These are phyloP conservation scores for Adansonia grandidieri DNA, from an alignment of 441 rosid species.

Conservation along the genomic window DNA sequence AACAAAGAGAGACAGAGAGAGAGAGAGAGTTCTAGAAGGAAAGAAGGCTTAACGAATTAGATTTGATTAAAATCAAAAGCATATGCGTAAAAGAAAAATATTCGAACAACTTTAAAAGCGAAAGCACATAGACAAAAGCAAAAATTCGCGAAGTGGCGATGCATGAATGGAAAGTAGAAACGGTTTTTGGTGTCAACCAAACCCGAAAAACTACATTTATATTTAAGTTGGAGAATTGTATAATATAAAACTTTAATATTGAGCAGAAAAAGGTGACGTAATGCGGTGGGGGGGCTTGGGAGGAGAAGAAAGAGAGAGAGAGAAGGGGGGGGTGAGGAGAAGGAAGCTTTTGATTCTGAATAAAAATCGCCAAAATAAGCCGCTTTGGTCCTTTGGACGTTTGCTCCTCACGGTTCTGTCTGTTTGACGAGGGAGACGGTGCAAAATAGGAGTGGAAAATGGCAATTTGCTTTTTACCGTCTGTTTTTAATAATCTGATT, in stretches of 20 bases:
- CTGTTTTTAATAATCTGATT: too few relatives aligned
- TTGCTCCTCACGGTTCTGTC: background rate
- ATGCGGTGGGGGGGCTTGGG: background rate
- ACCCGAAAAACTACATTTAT: background rate
- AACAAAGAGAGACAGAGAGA: conserved; percentile 11
- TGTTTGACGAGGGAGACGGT: background rate
- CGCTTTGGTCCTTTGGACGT: background rate
- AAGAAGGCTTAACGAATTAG: background rate
- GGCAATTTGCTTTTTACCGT: background rate
- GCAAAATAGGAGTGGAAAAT: background rate
- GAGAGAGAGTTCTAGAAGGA: background rate
- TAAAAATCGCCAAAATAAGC: background rate
- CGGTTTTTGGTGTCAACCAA: background rate
- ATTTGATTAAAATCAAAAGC: background rate
- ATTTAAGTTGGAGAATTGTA: too few relatives aligned
- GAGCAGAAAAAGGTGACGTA: background rate
- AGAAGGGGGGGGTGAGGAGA: too few relatives aligned
- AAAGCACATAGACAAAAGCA: background rate
- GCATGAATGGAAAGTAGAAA: conserved; percentile 11
- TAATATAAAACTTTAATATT: background rate
- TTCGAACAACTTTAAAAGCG: background rate
- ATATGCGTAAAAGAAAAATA: background rate
- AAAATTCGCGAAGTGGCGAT: conserved; percentile 24
- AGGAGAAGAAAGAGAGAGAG: too few relatives aligned
- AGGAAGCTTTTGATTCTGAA: background rate